These are phyloP conservation scores for Geotrichum europaeum DNA, from an alignment of 1,139 yeast genomes.

Conservation along the genomic window DNA sequence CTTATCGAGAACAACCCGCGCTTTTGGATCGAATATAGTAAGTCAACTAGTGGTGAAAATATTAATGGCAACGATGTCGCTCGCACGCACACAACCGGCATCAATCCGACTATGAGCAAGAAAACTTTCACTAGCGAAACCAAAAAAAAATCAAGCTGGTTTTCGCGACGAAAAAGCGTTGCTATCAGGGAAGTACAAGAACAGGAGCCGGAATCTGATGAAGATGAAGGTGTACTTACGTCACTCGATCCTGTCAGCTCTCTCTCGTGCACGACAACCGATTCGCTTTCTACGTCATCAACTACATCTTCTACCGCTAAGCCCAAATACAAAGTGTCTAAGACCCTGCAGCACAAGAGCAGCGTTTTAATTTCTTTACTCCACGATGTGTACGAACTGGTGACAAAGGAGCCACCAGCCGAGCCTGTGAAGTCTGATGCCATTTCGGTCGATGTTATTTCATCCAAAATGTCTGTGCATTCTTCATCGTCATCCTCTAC, in stretches of 20 bases:
- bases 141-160: not conserved
- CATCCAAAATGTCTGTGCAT: slow-evolving; percentile 17
- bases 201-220: not conserved
- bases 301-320: not conserved
- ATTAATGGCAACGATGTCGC: not conserved
- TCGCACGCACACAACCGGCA: not conserved
- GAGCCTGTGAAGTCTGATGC: not conserved
- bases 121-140: not conserved
- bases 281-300: not conserved
- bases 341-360: not conserved
- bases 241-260: not conserved
- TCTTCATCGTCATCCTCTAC: slow-evolving; percentile 4
- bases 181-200: not conserved
- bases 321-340: not conserved
- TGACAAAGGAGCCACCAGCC: not conserved
- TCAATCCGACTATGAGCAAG: not conserved
- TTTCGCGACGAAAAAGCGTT: not conserved
- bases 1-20: not conserved
- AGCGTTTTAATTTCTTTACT: not conserved
- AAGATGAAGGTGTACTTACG: not conserved
- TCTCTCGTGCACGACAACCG: not conserved
- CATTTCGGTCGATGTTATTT: slow-evolving; percentile 21
- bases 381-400: not conserved
- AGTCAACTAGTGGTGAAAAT: not conserved
- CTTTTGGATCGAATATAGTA: not conserved